Percentiles rank a stretch among this genome's conserved stretches.
phyloP scores from a whole-genome alignment of 257 asterid genomes.

The Solanum lycopersicoides region DNA sequence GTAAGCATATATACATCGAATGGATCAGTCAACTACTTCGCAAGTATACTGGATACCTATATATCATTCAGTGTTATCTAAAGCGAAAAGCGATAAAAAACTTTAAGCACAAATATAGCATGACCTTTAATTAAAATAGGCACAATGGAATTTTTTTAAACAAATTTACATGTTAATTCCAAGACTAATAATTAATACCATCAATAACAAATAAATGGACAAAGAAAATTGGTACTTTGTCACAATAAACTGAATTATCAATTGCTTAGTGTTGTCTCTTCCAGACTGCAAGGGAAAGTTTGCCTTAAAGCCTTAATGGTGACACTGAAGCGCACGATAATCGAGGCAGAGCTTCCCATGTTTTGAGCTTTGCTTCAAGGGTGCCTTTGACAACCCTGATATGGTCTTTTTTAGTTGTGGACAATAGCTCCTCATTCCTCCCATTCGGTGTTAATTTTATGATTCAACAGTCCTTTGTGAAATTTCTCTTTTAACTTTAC shows the following conservation, averaged over 20 bases:
- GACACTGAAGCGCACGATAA: neutral
- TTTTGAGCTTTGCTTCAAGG: neutral
- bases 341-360: neutral
- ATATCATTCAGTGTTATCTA: neutral
- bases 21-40: neutral
- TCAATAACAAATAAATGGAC: neutral
- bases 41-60: neutral
- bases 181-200: neutral
- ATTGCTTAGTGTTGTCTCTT: neutral
- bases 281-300: neutral
- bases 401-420: neutral
- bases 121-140: neutral
- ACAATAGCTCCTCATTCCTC: neutral
- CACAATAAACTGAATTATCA: neutral
- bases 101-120: neutral
- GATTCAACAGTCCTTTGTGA: neutral
- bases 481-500: neutral
- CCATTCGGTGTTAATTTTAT: neutral
- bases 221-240: neutral
- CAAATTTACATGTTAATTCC: neutral
- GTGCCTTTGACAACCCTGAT: neutral
- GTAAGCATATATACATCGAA: constrained; percentile 29
- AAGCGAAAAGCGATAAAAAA: neutral
- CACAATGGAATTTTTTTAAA: neutral
- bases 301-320: neutral